A percentile compares a stretch with the other conserved stretches of the same genome.
These are phyloP conservation scores for Yarrowia sp. DNA, from an alignment of 805 yeast species.

Conservation along the genomic window DNA sequence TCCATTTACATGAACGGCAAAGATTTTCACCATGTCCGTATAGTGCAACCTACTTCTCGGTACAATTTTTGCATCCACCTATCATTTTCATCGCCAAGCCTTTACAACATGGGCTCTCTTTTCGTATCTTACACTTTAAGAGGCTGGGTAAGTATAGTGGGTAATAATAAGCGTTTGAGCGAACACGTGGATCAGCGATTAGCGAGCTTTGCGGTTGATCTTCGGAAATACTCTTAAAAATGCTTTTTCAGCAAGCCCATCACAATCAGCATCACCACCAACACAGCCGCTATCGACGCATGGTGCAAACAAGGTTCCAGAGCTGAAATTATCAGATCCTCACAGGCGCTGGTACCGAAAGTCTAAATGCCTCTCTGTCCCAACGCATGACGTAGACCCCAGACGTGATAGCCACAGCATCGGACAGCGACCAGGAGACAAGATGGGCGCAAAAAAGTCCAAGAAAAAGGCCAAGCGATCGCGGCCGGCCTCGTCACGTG, in stretches of 20 bases:
- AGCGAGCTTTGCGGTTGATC: too few species aligned
- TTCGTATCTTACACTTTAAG: background rate
- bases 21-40: too few species aligned
- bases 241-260: too few species aligned
- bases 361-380: background rate
- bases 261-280: too few species aligned
- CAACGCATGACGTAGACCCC: slow-evolving; percentile 5
- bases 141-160: too few species aligned
- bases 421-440: background rate
- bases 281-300: too few species aligned
- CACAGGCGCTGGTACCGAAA: background rate
- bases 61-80: too few species aligned
- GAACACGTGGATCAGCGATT: too few species aligned
- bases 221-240: too few species aligned
- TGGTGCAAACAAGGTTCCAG: background rate
- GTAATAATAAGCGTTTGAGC: too few species aligned
- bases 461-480: slow-evolving; percentile 25
- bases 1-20: too few species aligned
- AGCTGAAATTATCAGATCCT: slow-evolving; percentile 4
- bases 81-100: slow-evolving; percentile 7
- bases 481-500: slow-evolving; percentile 2
- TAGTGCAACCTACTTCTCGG: too few species aligned
- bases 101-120: background rate
- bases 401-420: background rate
- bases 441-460: slow-evolving; percentile 21